Conservation (phyloP, 495 filamentous ascomycete genomes). For the Terfezia boudieri region DNA sequence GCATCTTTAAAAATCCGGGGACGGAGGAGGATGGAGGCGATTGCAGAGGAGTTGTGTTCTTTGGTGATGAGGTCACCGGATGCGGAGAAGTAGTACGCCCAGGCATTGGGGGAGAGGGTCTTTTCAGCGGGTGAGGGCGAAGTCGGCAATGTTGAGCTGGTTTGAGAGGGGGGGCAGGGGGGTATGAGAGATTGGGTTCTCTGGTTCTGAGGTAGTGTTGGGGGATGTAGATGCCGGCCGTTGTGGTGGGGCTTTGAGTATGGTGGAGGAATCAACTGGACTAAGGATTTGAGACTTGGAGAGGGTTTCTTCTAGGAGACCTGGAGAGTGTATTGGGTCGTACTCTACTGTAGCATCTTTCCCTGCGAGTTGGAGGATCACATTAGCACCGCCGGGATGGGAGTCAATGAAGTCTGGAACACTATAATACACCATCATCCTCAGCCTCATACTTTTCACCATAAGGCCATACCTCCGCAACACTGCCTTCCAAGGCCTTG, state of each 20-base stretch:
- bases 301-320: constrained; percentile 62
- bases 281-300: constrained; percentile 52
- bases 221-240: background rate
- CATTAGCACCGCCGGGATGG: constrained; percentile 70
- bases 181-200: constrained; percentile 3
- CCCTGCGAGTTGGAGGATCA: constrained; percentile 68
- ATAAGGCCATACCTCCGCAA: constrained; percentile 44
- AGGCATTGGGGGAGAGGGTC: constrained; percentile 56
- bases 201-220: background rate
- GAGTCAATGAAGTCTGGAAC: constrained; percentile 56
- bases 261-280: constrained; percentile 43
- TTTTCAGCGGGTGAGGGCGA: constrained; percentile 51
- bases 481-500: constrained; percentile 42
- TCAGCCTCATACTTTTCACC: constrained; percentile 41
- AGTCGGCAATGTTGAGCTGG: constrained; percentile 52
- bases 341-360: constrained; percentile 80
- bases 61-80: constrained; percentile 70
- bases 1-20: constrained; percentile 74
- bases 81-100: constrained; percentile 89
- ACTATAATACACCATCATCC: constrained; percentile 41
- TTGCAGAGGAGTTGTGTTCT: constrained; percentile 53
- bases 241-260: background rate
- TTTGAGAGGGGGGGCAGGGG: constrained; percentile 38
- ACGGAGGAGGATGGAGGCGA: constrained; percentile 58
- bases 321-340: constrained; percentile 75